Evolutionary conservation across 78 protist genomes (phyloP).

Genomic region (Dictyostelium capitatum): DNA sequence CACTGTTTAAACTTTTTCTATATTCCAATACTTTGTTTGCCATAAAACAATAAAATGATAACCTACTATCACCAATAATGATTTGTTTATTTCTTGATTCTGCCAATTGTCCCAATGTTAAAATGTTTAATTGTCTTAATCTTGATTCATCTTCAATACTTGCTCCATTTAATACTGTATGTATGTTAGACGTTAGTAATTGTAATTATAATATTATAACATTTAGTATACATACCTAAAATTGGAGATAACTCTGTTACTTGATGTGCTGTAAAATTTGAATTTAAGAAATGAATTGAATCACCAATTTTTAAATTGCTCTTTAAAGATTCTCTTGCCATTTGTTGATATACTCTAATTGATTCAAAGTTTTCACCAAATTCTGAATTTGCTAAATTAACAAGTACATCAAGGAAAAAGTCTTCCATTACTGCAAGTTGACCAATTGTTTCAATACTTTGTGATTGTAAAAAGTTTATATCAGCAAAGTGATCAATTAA

Average conservation of each 20-base stretch:
- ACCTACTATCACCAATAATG: background rate
- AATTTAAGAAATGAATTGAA: background rate
- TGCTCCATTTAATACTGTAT: slow-evolving; percentile 6
- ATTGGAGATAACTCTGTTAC: background rate
- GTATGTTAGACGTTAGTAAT: background rate
- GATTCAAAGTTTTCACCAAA: slow-evolving; percentile 17
- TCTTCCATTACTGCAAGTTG: background rate
- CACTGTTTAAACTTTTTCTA: background rate
- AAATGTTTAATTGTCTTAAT: background rate
- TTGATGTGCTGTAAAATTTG: background rate
- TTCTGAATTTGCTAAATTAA: background rate
- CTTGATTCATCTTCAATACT: slow-evolving; percentile 11
- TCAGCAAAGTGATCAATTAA: background rate
- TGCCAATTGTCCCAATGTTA: slow-evolving; percentile 19
- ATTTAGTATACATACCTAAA: background rate
- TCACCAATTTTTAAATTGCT: background rate
- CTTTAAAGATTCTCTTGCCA: background rate
- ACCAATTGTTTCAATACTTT: background rate
- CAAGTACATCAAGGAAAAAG: background rate
- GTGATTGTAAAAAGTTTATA: background rate
- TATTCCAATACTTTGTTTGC: background rate
- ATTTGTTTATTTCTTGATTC: background rate
- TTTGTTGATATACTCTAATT: slow-evolving; percentile 6
- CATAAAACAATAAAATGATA: background rate
- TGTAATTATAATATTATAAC: too few relatives aligned